These are phyloP conservation scores for Microdochium trichocladiopsis DNA, from an alignment of 2,329 filamentous ascomycete species.

Conservation along the genomic window DNA sequence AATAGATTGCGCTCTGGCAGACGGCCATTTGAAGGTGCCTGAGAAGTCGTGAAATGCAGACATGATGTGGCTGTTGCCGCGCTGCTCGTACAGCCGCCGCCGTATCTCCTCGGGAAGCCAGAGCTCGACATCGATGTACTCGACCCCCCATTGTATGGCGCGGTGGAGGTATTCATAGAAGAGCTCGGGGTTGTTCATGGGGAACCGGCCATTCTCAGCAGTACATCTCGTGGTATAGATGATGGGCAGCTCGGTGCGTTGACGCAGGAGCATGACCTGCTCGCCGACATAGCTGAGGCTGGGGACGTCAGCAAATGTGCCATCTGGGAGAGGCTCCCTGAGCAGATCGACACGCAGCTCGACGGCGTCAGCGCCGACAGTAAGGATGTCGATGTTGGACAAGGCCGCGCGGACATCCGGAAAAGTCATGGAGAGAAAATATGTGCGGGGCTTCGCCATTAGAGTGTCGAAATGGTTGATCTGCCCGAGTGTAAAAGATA, in stretches of 20 bases:
- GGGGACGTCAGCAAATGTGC: conserved; percentile 57
- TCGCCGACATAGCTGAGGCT: conserved; percentile 80
- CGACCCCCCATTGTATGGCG: conserved; percentile 82
- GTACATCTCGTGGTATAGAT: conserved; percentile 83
- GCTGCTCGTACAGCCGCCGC: conserved; percentile 56
- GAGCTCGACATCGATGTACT: conserved; percentile 84
- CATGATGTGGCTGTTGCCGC: conserved; percentile 77
- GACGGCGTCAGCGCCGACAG: conserved; percentile 78
- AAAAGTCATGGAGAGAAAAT: conserved; percentile 83
- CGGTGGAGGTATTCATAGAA: conserved; percentile 76
- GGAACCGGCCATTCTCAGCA: conserved; percentile 75
- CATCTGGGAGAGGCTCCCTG: conserved; percentile 60
- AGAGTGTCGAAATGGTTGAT: conserved; percentile 71
- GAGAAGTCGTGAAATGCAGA: conserved; percentile 91
- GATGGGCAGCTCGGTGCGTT: conserved; percentile 81
- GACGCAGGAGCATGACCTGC: conserved; percentile 76
- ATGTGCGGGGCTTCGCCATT: conserved; percentile 71
- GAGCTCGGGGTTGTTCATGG: conserved; percentile 69
- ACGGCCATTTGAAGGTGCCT: conserved; percentile 77
- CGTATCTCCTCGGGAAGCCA: conserved; percentile 78
- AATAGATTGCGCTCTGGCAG: conserved; percentile 61
- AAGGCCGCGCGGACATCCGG: conserved; percentile 77
- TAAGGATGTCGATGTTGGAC: conserved; percentile 80
- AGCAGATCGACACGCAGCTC: conserved; percentile 80
- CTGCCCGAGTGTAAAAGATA: conserved; percentile 74